Base-by-base conservation (phyloP, 129 eudicot species). In the Cynara cardunculus region DNA sequence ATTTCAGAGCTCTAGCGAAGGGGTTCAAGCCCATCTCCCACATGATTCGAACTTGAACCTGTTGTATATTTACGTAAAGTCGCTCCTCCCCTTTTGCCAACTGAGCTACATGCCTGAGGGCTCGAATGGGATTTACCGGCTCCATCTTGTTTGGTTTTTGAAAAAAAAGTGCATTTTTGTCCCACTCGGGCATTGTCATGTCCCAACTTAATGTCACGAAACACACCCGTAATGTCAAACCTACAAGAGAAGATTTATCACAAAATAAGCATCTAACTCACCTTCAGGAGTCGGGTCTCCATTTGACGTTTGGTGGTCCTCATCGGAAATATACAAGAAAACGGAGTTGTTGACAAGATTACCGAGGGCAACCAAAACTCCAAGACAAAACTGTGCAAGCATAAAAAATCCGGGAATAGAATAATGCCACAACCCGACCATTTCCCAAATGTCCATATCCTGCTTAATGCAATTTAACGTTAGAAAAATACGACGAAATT, bases 381-480 rank as follows among this genome's bases (percentile, higher is more conserved):
- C 91, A 19, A 88, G 88, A 82, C 88, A 82, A 76, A 82, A 88
- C 24, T 88, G 91, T 34, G 91, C 88, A 27, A 88, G 91, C 53
- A 88, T 69, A 76, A 85, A 88, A 27, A 76, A 82, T 72, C 91
- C 91, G n/a, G 91, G 91, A 72, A 88, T 78, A 31, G 91, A 83
- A 82, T 88, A 88, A 85, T 81, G 88, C 91, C 91, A 88, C 78
- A 88, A 76, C 12, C 91, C 91, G 53, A 85, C 74, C 85, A 84
- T 82, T 85, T 85, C 91, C 91, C 91, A 88, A 27, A 85, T 83
- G 61, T 83, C 88, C 85, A 85, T 85, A 73, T 82, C 91, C 91
- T 88, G 88, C 34, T 73, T 67, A 64, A 34, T 61, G 59, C 76
- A 77, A 75, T 72, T 35, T 59, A 13, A 66, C 6, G 19, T 46